Evolutionary conservation across 352 stramenopile species (phyloP).

Genomic region (Globisporangium abappressorium): DNA sequence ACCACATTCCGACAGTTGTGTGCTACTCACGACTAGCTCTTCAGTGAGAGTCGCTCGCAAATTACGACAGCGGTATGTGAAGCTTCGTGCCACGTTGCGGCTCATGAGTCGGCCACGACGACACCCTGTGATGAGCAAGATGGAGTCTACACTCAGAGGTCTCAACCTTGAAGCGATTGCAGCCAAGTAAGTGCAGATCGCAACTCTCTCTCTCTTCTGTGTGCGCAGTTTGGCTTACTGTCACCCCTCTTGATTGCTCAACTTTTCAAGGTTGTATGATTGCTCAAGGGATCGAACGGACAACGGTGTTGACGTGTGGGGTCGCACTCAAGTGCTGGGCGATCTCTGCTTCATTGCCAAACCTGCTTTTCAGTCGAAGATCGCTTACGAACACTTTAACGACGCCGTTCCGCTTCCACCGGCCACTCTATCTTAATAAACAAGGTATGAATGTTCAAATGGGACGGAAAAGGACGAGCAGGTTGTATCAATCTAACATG

Average conservation of each 20-base stretch:
- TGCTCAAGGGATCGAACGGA: neutral
- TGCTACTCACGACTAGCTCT: neutral
- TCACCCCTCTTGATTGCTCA: neutral
- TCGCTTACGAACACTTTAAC: neutral
- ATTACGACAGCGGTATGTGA: neutral
- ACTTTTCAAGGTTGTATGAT: neutral
- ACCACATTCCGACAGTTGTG: neutral
- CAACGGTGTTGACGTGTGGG: neutral
- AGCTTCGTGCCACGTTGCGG: neutral
- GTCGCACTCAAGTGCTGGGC: neutral
- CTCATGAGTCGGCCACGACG: neutral
- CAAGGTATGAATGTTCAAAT: neutral
- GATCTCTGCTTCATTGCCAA: neutral
- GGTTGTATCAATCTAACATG: neutral
- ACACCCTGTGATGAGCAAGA: neutral
- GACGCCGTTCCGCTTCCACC: neutral
- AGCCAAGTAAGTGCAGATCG: neutral
- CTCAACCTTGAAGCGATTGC: neutral
- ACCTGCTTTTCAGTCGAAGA: neutral
- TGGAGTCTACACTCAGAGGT: neutral
- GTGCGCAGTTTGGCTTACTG: neutral
- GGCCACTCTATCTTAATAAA: neutral
- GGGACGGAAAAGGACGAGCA: neutral
- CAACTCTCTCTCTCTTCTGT: neutral
- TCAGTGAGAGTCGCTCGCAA: neutral